These are phyloP conservation scores for Saprolegnia parasitica DNA, from an alignment of 352 stramenopile genomes.

Conservation along the genomic window DNA sequence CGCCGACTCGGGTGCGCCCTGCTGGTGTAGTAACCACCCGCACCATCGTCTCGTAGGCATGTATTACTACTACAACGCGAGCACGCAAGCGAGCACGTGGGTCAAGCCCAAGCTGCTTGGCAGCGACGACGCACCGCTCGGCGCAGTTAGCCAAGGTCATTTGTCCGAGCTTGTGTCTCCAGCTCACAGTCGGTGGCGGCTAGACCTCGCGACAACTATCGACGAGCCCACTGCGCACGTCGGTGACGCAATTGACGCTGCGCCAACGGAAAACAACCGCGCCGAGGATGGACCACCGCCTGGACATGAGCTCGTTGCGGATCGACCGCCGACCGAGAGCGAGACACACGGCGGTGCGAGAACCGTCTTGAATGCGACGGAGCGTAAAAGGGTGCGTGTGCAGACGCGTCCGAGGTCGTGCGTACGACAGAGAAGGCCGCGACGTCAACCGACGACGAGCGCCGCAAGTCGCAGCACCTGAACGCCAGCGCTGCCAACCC, in stretches of 20 bases:
- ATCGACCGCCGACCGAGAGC: too few species aligned
- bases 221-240: too few species aligned
- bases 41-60: constrained; percentile 30
- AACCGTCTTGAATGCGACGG: too few species aligned
- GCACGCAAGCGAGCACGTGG: constrained; percentile 66
- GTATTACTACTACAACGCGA: constrained; percentile 72
- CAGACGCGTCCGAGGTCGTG: constrained; percentile 44
- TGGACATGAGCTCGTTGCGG: too few species aligned
- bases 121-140: constrained; percentile 31
- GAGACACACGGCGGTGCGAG: too few species aligned
- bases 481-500: constrained; percentile 16
- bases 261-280: too few species aligned
- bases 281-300: too few species aligned
- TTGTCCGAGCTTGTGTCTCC: not conserved
- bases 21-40: not conserved
- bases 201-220: not conserved
- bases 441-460: constrained; percentile 31
- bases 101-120: constrained; percentile 58
- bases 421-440: constrained; percentile 30
- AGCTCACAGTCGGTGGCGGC: not conserved
- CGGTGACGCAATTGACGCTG: too few species aligned
- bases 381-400: too few species aligned
- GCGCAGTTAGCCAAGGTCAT: not conserved
- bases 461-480: constrained; percentile 5
- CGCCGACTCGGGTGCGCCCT: constrained; percentile 38